These are phyloP conservation scores for Tilletia caries DNA, from an alignment of 1,284 basidiomycete species.

Conservation along the genomic window DNA sequence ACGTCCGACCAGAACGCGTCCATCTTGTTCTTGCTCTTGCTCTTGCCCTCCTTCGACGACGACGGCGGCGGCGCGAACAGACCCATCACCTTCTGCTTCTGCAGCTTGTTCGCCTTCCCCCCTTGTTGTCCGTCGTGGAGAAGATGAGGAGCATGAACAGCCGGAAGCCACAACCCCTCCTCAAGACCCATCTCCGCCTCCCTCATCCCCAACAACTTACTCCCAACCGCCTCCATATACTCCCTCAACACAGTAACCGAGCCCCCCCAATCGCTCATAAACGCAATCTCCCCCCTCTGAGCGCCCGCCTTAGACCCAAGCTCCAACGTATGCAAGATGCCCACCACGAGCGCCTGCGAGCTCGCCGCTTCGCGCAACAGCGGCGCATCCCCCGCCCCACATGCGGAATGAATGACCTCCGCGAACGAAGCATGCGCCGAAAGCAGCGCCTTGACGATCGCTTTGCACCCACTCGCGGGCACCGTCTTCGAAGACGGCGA, in stretches of 20 bases:
- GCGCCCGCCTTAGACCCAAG: not conserved
- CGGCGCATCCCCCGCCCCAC: not conserved
- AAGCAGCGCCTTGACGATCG: not conserved
- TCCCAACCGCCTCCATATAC: not conserved
- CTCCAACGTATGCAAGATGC: not conserved
- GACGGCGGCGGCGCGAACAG: not conserved
- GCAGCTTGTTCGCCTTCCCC: not conserved
- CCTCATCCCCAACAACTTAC: not conserved
- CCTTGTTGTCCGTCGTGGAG: too few relatives aligned
- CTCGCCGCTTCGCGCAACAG: not conserved
- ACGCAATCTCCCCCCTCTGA: not conserved
- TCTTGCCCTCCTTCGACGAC: too few relatives aligned
- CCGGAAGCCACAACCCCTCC: not conserved
- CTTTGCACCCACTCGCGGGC: not conserved
- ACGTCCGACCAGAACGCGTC: conserved; percentile 51
- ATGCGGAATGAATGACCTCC: not conserved
- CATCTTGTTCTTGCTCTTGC: conserved; percentile 56
- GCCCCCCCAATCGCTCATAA: not conserved
- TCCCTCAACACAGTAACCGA: conserved; percentile 3
- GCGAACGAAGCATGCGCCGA: not conserved
- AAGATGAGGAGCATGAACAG: too few relatives aligned
- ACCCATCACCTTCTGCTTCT: too few relatives aligned
- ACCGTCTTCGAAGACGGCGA: conserved; percentile 10
- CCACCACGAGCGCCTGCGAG: not conserved
- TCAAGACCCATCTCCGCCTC: not conserved